phyloP scores from a whole-genome alignment of 2,329 filamentous ascomycete genomes.

The Monosporascus sp. region DNA sequence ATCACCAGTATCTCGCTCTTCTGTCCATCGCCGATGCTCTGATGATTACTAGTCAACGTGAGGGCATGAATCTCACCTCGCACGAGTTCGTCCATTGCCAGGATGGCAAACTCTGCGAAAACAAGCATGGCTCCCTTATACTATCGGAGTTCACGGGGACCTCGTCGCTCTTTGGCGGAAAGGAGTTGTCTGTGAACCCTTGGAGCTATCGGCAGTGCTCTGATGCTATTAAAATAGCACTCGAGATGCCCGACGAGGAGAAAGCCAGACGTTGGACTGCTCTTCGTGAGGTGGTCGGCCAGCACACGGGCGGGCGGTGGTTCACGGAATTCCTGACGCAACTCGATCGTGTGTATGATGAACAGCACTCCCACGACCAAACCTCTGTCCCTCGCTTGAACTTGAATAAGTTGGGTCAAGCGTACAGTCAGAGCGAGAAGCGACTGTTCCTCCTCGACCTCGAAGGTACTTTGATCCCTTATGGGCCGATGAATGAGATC shows the following conservation, averaged over 20 bases:
- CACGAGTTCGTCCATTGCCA: constrained; percentile 94
- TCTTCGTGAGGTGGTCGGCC: constrained; percentile 67
- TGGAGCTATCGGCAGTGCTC: constrained; percentile 92
- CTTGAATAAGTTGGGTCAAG: constrained; percentile 55
- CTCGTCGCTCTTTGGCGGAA: constrained; percentile 74
- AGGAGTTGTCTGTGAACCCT: constrained; percentile 83
- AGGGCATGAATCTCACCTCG: constrained; percentile 95
- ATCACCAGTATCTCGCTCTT: constrained; percentile 87
- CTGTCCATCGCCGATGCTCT: constrained; percentile 85
- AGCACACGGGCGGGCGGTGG: constrained; percentile 84
- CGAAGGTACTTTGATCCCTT: constrained; percentile 85
- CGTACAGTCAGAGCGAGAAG: constrained; percentile 61
- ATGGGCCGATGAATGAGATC: constrained; percentile 78
- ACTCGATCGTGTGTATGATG: constrained; percentile 71
- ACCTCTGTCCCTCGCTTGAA: constrained; percentile 83
- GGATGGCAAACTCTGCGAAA: constrained; percentile 67
- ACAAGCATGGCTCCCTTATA: constrained; percentile 84
- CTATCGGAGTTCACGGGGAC: constrained; percentile 94
- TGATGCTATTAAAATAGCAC: constrained; percentile 74
- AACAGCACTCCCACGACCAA: constrained; percentile 80
- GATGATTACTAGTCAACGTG: constrained; percentile 91
- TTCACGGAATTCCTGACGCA: constrained; percentile 68
- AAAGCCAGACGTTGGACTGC: constrained; percentile 70
- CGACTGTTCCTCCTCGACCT: constrained; percentile 90
- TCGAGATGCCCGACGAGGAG: constrained; percentile 75